A percentile compares a stretch with the other conserved stretches of the same genome.
Evolutionary conservation across 345 rosid genomes (phyloP).

Genomic region (Euphorbia peplus): DNA sequence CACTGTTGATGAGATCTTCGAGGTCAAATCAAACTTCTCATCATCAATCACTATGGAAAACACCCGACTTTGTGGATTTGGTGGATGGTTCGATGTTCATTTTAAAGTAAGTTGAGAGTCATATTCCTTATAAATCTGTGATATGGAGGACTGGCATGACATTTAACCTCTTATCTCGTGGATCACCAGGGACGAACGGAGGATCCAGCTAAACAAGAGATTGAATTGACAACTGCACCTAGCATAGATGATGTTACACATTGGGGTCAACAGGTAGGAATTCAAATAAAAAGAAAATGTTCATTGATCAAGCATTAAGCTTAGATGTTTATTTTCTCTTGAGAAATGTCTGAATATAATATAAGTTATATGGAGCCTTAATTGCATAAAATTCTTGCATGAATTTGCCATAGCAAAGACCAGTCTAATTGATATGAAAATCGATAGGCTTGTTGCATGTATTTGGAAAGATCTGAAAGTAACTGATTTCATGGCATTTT

Average conservation of each 20-base stretch:
- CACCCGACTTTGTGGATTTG: slow-evolving; percentile 71
- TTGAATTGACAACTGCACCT: slow-evolving; percentile 92
- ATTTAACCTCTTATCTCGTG: slow-evolving; percentile 10
- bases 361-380: background rate
- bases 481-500: background rate
- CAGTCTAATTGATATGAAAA: too few relatives aligned
- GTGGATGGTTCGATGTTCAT: slow-evolving; percentile 98
- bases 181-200: slow-evolving; percentile 63
- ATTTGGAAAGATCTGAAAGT: background rate
- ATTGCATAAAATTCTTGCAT: slow-evolving; percentile 2
- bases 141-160: background rate
- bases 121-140: background rate
- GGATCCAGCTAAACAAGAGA: slow-evolving; percentile 64
- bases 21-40: slow-evolving; percentile 57
- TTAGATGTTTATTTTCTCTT: background rate
- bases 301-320: background rate
- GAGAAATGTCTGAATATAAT: background rate
- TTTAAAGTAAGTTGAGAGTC: slow-evolving; percentile 63
- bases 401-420: background rate
- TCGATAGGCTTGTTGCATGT: background rate
- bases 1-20: slow-evolving; percentile 59
- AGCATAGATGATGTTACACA: slow-evolving; percentile 73
- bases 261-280: slow-evolving; percentile 94
- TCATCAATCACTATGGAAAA: slow-evolving; percentile 45
- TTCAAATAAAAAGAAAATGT: background rate